Evolutionary conservation across 2,329 filamentous ascomycete species (phyloP), one percentile per base, ranked within the genome.

Genomic region (Dactylonectria estremocensis): DNA sequence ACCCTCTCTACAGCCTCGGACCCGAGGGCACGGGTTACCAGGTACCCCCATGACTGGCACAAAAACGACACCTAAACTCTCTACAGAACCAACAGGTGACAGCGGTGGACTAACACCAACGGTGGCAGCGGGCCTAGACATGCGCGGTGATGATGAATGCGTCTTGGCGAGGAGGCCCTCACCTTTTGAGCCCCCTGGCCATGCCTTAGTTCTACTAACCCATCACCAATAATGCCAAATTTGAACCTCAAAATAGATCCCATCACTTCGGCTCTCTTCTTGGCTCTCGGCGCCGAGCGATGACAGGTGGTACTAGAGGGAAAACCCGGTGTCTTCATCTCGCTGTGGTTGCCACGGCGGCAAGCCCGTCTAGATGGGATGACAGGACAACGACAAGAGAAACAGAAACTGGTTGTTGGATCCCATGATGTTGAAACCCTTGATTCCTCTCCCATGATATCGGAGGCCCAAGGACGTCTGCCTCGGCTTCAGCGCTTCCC

Each of bases 221-320:
- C 45, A 56, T 74, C 69, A 67, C 62, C 55, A 64, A 63, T 66
- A 70, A 58, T 73, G 64, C 70, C 72, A 62, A 73, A 58, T 66
- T 62, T 69, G 56, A 66, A 61, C 61, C 62, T 62, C 59, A 67
- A 57, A 55, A 71, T 61, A 66, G 57, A 49, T 52, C 64, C 60
- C 69, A 66, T 67, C 71, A n/a, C 64, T 69, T 76, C 72, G 73
- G 70, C 72, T 48, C 40, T 52, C 45, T 31, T 68, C 72, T 76
- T 74, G 73, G 70, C 72, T 48, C 33, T 55, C 45, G 28, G 43
- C 67, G 37, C 58, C 59, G 48, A 64, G 59, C 61, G 28, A 46
- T 66, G 58, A 45, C 28, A 49, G 60, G 40, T 53, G 62, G 59
- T 56, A 63, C 45, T 66, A 64, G 52, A 65, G 54, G 55, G 54